Conservation (phyloP, 768 basidiomycete species). For the Lactarius indigo region DNA sequence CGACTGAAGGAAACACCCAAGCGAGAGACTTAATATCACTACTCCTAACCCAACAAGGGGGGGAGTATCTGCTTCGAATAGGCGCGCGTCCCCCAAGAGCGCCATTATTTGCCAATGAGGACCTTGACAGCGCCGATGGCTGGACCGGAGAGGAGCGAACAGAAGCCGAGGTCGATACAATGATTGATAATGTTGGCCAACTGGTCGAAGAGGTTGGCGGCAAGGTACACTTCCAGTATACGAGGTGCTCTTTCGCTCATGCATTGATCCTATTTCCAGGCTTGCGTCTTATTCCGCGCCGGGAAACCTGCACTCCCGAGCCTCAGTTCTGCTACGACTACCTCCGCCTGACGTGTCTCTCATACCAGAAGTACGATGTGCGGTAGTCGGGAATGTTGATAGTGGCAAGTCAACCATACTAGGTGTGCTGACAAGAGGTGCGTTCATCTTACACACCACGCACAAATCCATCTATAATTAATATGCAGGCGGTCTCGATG, state of each 20-base stretch:
- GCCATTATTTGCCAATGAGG: constrained; percentile 52
- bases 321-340: constrained; percentile 62
- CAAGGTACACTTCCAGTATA: constrained; percentile 44
- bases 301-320: constrained; percentile 49
- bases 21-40: constrained; percentile 65
- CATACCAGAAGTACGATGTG: constrained; percentile 91
- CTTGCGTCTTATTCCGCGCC: constrained; percentile 51
- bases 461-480: constrained; percentile 24
- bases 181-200: constrained; percentile 43
- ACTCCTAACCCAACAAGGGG: constrained; percentile 61
- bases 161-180: constrained; percentile 46
- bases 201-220: constrained; percentile 76
- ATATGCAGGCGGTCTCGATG: constrained; percentile 63
- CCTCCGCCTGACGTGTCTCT: constrained; percentile 72
- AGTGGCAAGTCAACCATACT: constrained; percentile 94
- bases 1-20: constrained; percentile 42
- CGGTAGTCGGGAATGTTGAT: constrained; percentile 93
- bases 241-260: background rate
- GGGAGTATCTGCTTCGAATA: constrained; percentile 74
- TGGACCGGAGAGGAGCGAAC: constrained; percentile 55
- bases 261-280: constrained; percentile 35
- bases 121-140: constrained; percentile 41
- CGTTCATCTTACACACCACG: constrained; percentile 26
- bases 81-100: constrained; percentile 61
- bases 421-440: constrained; percentile 92